A percentile compares a stretch with the other conserved stretches of the same genome.
phyloP scores from a whole-genome alignment of 2,329 filamentous ascomycete genomes.

The Pseudocercospora cruenta region DNA sequence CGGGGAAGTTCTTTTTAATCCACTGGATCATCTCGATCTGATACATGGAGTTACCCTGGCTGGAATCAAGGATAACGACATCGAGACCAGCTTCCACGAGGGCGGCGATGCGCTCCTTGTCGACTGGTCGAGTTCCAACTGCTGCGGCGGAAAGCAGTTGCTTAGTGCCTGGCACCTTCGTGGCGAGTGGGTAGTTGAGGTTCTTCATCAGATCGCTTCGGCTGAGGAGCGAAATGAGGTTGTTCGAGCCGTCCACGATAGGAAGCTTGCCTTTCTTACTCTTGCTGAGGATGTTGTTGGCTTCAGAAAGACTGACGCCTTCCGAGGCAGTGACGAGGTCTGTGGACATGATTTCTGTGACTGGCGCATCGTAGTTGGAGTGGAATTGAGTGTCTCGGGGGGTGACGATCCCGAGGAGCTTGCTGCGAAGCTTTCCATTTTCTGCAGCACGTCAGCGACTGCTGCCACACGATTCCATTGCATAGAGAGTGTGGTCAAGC shows the following conservation, averaged over 20 bases:
- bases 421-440: constrained; percentile 88
- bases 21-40: constrained; percentile 98
- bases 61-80: constrained; percentile 92
- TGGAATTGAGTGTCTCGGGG: constrained; percentile 98
- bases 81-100: constrained; percentile 94
- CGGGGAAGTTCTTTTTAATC: constrained; percentile 83
- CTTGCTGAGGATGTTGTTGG: constrained; percentile 88
- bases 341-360: constrained; percentile 92
- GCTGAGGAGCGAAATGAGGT: constrained; percentile 78
- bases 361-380: constrained; percentile 69
- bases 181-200: constrained; percentile 92
- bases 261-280: constrained; percentile 85
- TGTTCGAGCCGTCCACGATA: constrained; percentile 54
- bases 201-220: constrained; percentile 98
- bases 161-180: constrained; percentile 95
- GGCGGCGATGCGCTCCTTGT: constrained; percentile 82
- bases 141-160: constrained; percentile 94
- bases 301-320: constrained; percentile 82
- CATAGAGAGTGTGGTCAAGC: not conserved
- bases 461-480: too few relatives aligned
- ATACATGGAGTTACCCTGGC: constrained; percentile 98
- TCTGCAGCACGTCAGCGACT: constrained; percentile 58
- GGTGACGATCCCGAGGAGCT: constrained; percentile 95
- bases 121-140: constrained; percentile 91
- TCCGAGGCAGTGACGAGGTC: constrained; percentile 85